Evolutionary conservation across 495 filamentous ascomycete species (phyloP).

Genomic region (Neurospora sp.): DNA sequence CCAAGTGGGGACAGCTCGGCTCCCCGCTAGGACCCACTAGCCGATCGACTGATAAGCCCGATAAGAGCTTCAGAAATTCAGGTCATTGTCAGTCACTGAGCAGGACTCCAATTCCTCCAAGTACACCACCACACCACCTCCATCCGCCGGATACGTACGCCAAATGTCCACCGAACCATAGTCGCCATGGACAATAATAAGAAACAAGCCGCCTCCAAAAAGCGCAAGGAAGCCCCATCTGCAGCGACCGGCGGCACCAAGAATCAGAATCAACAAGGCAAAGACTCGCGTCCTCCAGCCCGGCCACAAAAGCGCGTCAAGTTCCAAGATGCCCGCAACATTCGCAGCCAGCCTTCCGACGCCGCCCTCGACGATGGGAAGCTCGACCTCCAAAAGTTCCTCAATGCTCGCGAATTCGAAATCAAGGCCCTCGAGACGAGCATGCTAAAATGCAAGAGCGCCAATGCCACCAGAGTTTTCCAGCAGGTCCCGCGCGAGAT

Average conservation of each 20-base stretch:
- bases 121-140: not conserved
- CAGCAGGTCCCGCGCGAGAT: conserved; percentile 79
- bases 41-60: conserved; percentile 9
- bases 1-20: not conserved
- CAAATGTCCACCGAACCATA: not conserved
- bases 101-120: not conserved
- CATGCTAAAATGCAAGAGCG: conserved; percentile 61
- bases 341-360: conserved; percentile 61
- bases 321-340: conserved; percentile 55
- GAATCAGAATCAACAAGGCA: not conserved
- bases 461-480: conserved; percentile 65
- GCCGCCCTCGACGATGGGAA: conserved; percentile 67
- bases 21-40: not conserved
- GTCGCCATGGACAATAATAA: conserved; percentile 5
- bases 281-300: not conserved
- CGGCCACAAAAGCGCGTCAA: conserved; percentile 46
- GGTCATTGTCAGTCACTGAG: not conserved
- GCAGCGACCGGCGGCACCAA: not conserved
- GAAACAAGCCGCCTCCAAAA: not conserved
- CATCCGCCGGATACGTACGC: not conserved
- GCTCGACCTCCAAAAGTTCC: conserved; percentile 70
- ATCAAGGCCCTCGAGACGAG: conserved; percentile 74
- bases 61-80: conserved; percentile 16
- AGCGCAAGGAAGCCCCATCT: conserved; percentile 10
- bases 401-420: conserved; percentile 75